Percentiles rank a stretch among this genome's conserved stretches.
phyloP scores from a whole-genome alignment of 306 rosid species.

The Vachellia pachyceras region DNA sequence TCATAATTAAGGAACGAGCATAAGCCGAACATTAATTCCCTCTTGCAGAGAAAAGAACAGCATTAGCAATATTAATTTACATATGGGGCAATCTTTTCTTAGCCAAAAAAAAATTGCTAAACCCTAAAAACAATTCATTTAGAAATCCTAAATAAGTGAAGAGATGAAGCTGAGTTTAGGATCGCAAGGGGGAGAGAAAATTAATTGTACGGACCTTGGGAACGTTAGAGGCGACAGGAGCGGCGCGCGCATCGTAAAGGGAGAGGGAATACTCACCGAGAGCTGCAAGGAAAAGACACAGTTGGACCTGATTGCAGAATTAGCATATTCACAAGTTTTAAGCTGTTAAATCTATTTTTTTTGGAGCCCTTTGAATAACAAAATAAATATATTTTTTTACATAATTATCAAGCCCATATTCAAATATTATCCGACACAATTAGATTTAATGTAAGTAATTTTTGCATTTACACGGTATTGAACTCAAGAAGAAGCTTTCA shows the following conservation, averaged over 20 bases:
- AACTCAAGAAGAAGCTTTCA: too few species aligned
- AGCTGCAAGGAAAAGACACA: neutral
- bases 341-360: too few species aligned
- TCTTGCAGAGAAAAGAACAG: neutral
- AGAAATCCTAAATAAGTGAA: neutral
- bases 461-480: too few species aligned
- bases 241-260: neutral
- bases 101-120: neutral
- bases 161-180: neutral
- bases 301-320: neutral
- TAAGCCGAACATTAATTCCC: neutral
- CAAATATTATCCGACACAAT: too few species aligned
- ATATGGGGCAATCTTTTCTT: neutral
- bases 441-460: too few species aligned
- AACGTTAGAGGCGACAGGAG: neutral
- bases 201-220: conserved; percentile 28
- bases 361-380: too few species aligned
- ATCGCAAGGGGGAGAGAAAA: neutral
- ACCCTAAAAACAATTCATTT: conserved; percentile 31
- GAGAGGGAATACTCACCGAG: neutral
- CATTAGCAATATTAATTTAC: conserved; percentile 24
- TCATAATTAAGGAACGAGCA: conserved; percentile 18
- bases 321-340: neutral
- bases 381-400: too few species aligned
- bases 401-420: too few species aligned